These are phyloP conservation scores for Irpex sp. DNA, from an alignment of 1,284 basidiomycete species.

Conservation along the genomic window DNA sequence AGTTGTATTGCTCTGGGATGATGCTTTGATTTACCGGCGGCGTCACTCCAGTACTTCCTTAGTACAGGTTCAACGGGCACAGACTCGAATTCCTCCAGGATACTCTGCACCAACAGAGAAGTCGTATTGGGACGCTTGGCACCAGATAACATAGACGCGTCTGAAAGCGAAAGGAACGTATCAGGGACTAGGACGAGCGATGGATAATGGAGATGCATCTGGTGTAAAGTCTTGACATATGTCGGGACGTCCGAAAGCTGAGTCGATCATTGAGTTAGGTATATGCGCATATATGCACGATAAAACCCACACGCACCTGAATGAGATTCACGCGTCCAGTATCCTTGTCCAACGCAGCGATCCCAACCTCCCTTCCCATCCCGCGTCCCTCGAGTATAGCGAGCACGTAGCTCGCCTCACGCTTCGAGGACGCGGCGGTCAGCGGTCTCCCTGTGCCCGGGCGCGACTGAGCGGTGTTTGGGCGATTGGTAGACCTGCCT, in stretches of 20 bases:
- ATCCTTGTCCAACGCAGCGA: slow-evolving; percentile 79
- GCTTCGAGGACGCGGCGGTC: slow-evolving; percentile 5
- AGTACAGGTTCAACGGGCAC: slow-evolving; percentile 63
- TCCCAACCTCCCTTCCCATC: slow-evolving; percentile 77
- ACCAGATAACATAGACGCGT: slow-evolving; percentile 41
- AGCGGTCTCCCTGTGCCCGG: slow-evolving; percentile 3
- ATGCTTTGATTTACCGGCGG: too few relatives aligned
- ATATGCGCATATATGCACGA: slow-evolving; percentile 13
- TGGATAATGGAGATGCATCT: slow-evolving; percentile 77
- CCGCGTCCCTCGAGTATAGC: slow-evolving; percentile 75
- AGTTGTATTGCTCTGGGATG: too few relatives aligned
- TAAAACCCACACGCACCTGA: slow-evolving; percentile 44
- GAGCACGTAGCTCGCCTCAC: slow-evolving; percentile 45
- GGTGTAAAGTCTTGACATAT: slow-evolving; percentile 85
- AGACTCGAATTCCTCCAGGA: slow-evolving; percentile 73
- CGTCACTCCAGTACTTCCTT: slow-evolving; percentile 82
- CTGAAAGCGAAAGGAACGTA: slow-evolving; percentile 60
- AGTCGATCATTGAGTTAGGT: background rate
- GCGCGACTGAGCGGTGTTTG: slow-evolving; percentile 5
- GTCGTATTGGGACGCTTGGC: slow-evolving; percentile 42
- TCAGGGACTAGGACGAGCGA: slow-evolving; percentile 75
- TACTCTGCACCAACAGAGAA: slow-evolving; percentile 67
- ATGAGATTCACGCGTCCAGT: slow-evolving; percentile 74
- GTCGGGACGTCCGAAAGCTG: slow-evolving; percentile 81
- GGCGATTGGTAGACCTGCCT: slow-evolving; percentile 1